These are phyloP conservation scores for Allantophomopsis cytisporea DNA, from an alignment of 2,329 filamentous ascomycete species.

Conservation along the genomic window DNA sequence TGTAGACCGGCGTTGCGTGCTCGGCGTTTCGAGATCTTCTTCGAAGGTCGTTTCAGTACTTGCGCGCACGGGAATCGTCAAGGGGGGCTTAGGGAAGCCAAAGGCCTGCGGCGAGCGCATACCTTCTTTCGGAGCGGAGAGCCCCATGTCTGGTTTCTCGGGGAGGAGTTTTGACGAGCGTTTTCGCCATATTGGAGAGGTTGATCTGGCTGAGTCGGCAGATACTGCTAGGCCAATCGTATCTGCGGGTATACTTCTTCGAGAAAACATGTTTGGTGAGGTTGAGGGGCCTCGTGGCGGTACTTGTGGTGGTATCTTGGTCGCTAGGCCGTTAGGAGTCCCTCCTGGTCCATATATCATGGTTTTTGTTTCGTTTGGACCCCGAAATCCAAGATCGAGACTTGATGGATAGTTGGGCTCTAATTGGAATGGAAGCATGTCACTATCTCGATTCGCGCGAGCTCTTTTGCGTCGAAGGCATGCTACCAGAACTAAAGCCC, in stretches of 20 bases:
- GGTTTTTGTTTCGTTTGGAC: constrained; percentile 5
- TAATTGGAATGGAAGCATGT: constrained; percentile 16
- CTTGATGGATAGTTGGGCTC: constrained; percentile 11
- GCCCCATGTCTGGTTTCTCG: constrained; percentile 14
- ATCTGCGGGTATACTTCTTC: constrained; percentile 14
- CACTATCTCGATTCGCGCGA: constrained; percentile 14
- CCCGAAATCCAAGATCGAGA: constrained; percentile 7
- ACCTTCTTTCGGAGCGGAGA: constrained; percentile 11
- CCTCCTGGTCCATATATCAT: constrained; percentile 7
- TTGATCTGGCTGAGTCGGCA: constrained; percentile 7
- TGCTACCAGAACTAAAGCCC: constrained; percentile 25
- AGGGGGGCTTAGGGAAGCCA: constrained; percentile 1
- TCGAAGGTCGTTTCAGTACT: constrained; percentile 18
- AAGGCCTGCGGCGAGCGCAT: constrained; percentile 6
- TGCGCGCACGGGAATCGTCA: constrained; percentile 5
- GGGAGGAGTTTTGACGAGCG: constrained; percentile 16
- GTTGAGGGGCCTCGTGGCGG: constrained; percentile 9
- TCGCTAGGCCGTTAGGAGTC: constrained; percentile 10
- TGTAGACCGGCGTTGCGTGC: background rate
- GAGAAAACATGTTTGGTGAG: constrained; percentile 16
- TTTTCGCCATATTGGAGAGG: constrained; percentile 2
- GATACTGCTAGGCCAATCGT: constrained; percentile 17
- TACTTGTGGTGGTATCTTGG: constrained; percentile 10
- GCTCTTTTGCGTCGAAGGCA: constrained; percentile 17
- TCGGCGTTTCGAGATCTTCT: constrained; percentile 9